Conservation (phyloP, 2,329 filamentous ascomycete genomes). For the Didymella lethalis region DNA sequence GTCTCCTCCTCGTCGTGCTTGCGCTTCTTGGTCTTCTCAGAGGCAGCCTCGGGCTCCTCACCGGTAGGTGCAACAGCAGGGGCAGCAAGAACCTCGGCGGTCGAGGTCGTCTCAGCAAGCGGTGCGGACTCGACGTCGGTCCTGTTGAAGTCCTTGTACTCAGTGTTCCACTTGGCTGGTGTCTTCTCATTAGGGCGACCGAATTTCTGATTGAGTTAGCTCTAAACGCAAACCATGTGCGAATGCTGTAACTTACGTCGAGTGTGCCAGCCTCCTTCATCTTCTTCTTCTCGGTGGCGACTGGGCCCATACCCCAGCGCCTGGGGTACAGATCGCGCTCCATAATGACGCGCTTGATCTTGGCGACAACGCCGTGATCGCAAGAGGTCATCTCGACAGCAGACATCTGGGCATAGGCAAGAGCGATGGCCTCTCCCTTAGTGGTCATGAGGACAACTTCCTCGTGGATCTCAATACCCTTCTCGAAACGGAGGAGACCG, state of each 20-base stretch:
- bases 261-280: conserved; percentile 98
- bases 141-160: conserved; percentile 81
- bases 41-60: conserved; percentile 48
- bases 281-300: conserved; percentile 98
- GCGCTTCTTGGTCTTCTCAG: conserved; percentile 54
- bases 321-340: conserved; percentile 97
- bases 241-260: conserved; percentile 65
- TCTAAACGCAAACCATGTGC: background rate
- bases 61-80: conserved; percentile 47
- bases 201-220: conserved; percentile 72
- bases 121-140: conserved; percentile 34
- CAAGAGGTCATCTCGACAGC: conserved; percentile 96
- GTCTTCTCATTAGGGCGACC: conserved; percentile 92
- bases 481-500: conserved; percentile 90
- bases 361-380: conserved; percentile 96
- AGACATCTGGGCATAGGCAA: conserved; percentile 97
- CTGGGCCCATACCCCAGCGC: conserved; percentile 94
- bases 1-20: conserved; percentile 59
- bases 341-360: conserved; percentile 99
- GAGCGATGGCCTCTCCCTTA: conserved; percentile 97
- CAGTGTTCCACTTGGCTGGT: conserved; percentile 88
- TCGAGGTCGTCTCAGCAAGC: conserved; percentile 45
- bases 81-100: conserved; percentile 47
- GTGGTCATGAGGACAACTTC: conserved; percentile 98
- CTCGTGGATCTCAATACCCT: conserved; percentile 90